Evolutionary conservation across 768 basidiomycete genomes (phyloP).

Genomic region (Phylloporus scabripes): DNA sequence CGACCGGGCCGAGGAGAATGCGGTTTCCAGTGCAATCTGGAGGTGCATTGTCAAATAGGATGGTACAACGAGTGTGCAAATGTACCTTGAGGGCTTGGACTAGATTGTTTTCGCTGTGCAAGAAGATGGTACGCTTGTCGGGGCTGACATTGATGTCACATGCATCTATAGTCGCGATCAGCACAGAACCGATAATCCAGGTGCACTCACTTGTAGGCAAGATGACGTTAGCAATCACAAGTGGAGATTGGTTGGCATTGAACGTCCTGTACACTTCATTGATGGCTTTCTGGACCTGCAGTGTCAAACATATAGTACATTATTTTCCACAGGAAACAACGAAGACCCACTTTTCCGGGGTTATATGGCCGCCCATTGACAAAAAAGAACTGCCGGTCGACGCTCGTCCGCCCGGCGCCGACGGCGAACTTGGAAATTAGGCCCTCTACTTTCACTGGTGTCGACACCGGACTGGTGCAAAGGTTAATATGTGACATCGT

Average conservation of each 20-base stretch:
- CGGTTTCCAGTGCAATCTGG: conserved; percentile 60
- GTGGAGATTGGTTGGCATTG: conserved; percentile 34
- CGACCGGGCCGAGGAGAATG: conserved; percentile 66
- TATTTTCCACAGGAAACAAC: background rate
- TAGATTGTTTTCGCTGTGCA: conserved; percentile 82
- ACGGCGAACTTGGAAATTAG: conserved; percentile 78
- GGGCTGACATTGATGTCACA: conserved; percentile 95
- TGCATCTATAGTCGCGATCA: conserved; percentile 42
- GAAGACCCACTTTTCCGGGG: conserved; percentile 2
- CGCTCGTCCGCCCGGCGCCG: conserved; percentile 68
- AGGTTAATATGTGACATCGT: background rate
- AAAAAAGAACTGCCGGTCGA: conserved; percentile 89
- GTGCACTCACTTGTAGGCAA: conserved; percentile 63
- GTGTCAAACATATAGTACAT: background rate
- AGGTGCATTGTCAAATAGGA: background rate
- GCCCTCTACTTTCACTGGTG: conserved; percentile 40
- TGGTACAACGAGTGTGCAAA: background rate
- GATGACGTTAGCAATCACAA: conserved; percentile 35
- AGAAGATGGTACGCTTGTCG: conserved; percentile 91
- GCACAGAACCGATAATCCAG: background rate
- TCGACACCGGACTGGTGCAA: conserved; percentile 15
- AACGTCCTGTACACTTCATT: conserved; percentile 4
- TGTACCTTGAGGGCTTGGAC: conserved; percentile 72
- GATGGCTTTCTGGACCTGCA: conserved; percentile 5
- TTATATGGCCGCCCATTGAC: conserved; percentile 85